These are phyloP conservation scores for Huntiella savannae DNA, from an alignment of 2,329 filamentous ascomycete genomes.

Conservation along the genomic window DNA sequence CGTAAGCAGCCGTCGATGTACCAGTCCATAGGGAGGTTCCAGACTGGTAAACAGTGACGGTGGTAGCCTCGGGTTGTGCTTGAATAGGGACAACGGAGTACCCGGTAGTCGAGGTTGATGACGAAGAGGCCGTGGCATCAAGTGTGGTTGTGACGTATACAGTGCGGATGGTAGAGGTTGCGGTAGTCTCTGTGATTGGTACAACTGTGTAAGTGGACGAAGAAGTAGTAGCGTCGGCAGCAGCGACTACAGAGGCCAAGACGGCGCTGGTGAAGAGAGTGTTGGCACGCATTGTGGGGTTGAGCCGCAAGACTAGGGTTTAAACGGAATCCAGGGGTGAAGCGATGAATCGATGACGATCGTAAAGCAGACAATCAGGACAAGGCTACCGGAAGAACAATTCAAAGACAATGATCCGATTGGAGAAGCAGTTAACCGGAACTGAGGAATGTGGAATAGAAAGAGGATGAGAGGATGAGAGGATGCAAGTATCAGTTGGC, in stretches of 20 bases:
- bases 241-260: conserved; percentile 4
- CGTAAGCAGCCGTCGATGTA: conserved; percentile 4
- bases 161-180: conserved; percentile 3
- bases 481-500: too few relatives aligned
- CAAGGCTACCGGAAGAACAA: too few relatives aligned
- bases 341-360: too few relatives aligned
- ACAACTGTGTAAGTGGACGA: conserved; percentile 7
- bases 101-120: not conserved
- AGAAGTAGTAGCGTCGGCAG: not conserved
- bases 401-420: too few relatives aligned
- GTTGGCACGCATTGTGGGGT: conserved; percentile 7
- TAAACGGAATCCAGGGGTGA: too few relatives aligned
- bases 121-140: not conserved
- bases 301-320: not conserved
- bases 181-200: conserved; percentile 7
- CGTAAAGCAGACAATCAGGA: too few relatives aligned
- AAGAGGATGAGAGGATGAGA: too few relatives aligned
- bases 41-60: conserved; percentile 8
- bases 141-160: conserved; percentile 10
- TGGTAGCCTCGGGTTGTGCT: conserved; percentile 5
- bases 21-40: conserved; percentile 8
- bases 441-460: too few relatives aligned
- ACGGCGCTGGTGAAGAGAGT: conserved; percentile 2
- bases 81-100: conserved; percentile 11
- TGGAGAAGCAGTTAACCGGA: too few relatives aligned